These are phyloP conservation scores for Gymnopilus dilepis DNA, from an alignment of 768 basidiomycete genomes.

Conservation along the genomic window DNA sequence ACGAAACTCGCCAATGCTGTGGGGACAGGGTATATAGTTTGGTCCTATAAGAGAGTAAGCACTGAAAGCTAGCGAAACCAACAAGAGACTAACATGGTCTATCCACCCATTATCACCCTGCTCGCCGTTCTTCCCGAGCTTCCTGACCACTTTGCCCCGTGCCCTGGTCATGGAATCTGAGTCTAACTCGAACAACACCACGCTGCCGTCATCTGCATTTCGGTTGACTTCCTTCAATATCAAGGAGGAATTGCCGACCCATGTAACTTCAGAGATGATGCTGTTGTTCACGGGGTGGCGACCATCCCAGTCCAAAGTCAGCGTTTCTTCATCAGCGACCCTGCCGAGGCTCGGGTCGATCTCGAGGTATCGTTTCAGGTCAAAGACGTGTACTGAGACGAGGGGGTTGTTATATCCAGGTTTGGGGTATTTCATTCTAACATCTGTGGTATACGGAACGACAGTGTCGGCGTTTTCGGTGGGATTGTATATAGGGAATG, in stretches of 20 bases:
- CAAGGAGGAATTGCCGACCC: conserved; percentile 79
- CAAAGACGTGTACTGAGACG: conserved; percentile 84
- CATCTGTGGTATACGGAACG: conserved; percentile 78
- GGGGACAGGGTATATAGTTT: conserved; percentile 66
- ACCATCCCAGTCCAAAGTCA: conserved; percentile 70
- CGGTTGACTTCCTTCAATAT: conserved; percentile 89
- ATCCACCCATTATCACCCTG: conserved; percentile 96
- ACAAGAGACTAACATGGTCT: conserved; percentile 63
- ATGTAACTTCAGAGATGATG: conserved; percentile 82
- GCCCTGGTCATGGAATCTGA: conserved; percentile 33
- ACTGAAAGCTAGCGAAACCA: not conserved
- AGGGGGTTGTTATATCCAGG: conserved; percentile 90
- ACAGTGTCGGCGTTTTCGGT: conserved; percentile 70
- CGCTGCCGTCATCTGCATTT: conserved; percentile 79
- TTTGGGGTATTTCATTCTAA: conserved; percentile 84
- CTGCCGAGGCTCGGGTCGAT: conserved; percentile 34
- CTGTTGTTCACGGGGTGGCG: conserved; percentile 64
- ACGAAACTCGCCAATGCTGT: conserved; percentile 40
- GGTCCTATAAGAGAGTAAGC: conserved; percentile 46
- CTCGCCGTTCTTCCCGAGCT: conserved; percentile 81
- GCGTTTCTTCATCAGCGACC: conserved; percentile 47
- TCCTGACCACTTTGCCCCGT: conserved; percentile 67
- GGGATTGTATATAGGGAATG: conserved; percentile 92
- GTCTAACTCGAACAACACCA: conserved; percentile 73
- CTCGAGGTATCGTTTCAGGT: conserved; percentile 60